Evolutionary conservation across 1,284 basidiomycete genomes (phyloP), one percentile per base, ranked within the genome.

Genomic region (Moesziomyces parantarcticus): DNA sequence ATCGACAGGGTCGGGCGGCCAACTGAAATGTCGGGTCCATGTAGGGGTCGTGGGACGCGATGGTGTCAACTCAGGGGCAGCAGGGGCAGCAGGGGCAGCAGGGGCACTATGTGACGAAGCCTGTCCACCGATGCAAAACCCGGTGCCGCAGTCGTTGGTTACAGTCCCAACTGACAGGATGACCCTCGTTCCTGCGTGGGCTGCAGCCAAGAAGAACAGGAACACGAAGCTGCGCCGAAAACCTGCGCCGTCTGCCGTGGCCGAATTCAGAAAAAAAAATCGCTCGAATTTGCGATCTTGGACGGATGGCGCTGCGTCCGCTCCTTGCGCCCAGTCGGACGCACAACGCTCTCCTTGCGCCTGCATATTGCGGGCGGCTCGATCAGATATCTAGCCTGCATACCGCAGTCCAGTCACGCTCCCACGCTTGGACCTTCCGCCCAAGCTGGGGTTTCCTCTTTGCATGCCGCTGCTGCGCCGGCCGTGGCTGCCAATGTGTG

Each of bases 141-240:
- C 36, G 20, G 18, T 23, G 39, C 52, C 26, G 52, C 44, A 55
- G 43, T 29, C 13, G 34, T 36, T 42, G 18, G 16, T 13, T 32
- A 29, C 39, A 29, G 21, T 56, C 53, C 32, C 53, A 13, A 56
- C 41, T 42, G 45, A 26, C 41, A 39, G 23, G 16, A 23, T 14
- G 36, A 39, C 36, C 36, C 36, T 36, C 22, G 53, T 56, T 56
- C 53, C 53, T 56, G 53, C 53, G 45, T 48, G 6, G n/a, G 43
- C 20, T 51, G 32, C 48, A 39, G 32, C 20, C 46, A 48, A 32
- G 21, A n/a, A n/a, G n/a, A n/a, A 25, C 50, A 54, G 34, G 52
- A 54, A 54, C 43, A 54, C 29, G 36, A 39, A 16, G 3, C 29
- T 16, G 34, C 10, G 16, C 11, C 18, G 42, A 16, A 34, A 39